These are phyloP conservation scores for Penicillium sp. DNA, from an alignment of 2,329 filamentous ascomycete species.

Conservation along the genomic window DNA sequence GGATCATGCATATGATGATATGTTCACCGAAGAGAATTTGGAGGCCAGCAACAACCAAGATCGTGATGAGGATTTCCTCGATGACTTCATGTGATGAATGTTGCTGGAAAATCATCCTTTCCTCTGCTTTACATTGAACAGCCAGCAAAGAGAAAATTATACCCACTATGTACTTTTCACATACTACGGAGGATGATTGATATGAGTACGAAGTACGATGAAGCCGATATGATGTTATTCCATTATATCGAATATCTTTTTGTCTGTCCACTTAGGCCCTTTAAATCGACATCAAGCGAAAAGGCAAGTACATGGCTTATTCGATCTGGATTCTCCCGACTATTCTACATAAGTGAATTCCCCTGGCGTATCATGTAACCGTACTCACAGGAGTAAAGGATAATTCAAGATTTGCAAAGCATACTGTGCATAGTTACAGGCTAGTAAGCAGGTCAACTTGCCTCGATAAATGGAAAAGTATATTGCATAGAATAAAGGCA, in stretches of 20 bases:
- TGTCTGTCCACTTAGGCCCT: neutral
- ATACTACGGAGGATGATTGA: neutral
- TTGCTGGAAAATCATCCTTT: neutral
- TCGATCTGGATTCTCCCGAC: neutral
- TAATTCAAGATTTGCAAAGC: neutral
- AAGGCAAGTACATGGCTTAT: neutral
- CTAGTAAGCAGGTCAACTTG: neutral
- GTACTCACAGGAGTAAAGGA: neutral
- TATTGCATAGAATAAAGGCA: neutral
- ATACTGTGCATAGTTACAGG: neutral
- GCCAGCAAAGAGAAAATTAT: conserved; percentile 5
- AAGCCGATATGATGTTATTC: neutral
- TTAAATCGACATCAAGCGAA: neutral
- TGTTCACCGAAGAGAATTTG: conserved; percentile 81
- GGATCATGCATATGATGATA: conserved; percentile 95
- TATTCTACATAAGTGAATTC: no score
- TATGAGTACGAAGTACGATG: neutral
- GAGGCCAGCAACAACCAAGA: conserved; percentile 80
- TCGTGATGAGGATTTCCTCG: conserved; percentile 68
- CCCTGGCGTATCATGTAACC: neutral
- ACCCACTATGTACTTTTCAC: conserved; percentile 1
- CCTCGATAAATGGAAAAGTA: neutral
- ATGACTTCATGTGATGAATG: conserved; percentile 80
- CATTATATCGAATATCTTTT: neutral
- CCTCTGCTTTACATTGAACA: neutral